Evolutionary conservation across 78 protist species (phyloP).

Genomic region (Dictyostelium capitatum): DNA sequence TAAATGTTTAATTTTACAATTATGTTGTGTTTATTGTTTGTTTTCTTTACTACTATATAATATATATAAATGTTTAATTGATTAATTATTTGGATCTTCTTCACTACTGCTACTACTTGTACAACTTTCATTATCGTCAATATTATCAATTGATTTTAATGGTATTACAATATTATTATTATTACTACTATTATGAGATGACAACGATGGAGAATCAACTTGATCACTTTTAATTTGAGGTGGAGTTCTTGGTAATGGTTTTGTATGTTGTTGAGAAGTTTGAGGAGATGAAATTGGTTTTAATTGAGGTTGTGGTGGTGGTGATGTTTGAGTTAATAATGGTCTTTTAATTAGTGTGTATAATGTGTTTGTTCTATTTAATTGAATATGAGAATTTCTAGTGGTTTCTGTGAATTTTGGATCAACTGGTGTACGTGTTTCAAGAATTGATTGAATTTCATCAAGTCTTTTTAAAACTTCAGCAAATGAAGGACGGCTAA

Average conservation of each 20-base stretch:
- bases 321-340: not conserved
- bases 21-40: too few relatives aligned
- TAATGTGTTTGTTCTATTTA: not conserved
- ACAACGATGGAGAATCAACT: not conserved
- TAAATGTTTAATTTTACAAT: too few relatives aligned
- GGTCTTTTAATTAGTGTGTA: not conserved
- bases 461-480: conserved; percentile 39
- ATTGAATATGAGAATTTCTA: not conserved
- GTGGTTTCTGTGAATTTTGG: conserved; percentile 10
- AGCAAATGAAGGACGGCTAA: conserved; percentile 37
- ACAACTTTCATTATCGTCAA: too few relatives aligned
- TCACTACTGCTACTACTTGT: conserved; percentile 28
- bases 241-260: not conserved
- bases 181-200: not conserved
- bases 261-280: not conserved
- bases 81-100: conserved; percentile 3
- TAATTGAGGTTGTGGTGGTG: not conserved
- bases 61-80: not conserved
- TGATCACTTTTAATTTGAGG: not conserved
- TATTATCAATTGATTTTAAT: not conserved
- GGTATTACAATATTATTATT: not conserved
- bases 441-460: conserved; percentile 17
- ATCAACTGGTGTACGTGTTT: conserved; percentile 3
- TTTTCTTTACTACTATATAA: not conserved
- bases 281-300: not conserved